Percentiles rank a stretch among this genome's conserved stretches.
These are phyloP conservation scores for Pseudocercospora cruenta DNA, from an alignment of 2,329 filamentous ascomycete genomes.

Conservation along the genomic window DNA sequence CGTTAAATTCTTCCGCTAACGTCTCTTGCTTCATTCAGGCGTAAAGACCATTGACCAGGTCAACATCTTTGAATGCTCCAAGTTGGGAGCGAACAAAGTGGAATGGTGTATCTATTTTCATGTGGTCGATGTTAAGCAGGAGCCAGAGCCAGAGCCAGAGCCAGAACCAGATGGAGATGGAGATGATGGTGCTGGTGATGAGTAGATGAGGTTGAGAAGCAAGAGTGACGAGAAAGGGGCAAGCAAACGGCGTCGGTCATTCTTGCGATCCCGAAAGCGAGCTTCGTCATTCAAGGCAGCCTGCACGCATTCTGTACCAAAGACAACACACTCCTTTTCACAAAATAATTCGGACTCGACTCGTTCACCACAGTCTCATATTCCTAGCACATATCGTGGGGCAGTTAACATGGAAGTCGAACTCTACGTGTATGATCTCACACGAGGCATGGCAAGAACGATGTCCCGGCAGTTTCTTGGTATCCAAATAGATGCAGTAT, in stretches of 20 bases:
- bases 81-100: not conserved
- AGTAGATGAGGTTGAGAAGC: not conserved
- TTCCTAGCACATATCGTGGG: not conserved
- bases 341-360: not conserved
- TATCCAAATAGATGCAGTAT: conserved; percentile 83
- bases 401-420: conserved; percentile 51
- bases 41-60: conserved; percentile 10
- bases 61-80: conserved; percentile 8
- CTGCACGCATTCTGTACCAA: not conserved
- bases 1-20: conserved; percentile 3
- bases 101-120: conserved; percentile 13
- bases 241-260: not conserved
- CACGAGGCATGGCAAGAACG: conserved; percentile 47
- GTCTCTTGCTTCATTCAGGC: not conserved
- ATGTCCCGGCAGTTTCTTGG: conserved; percentile 65
- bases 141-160: not conserved
- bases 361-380: not conserved
- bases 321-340: not conserved
- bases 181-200: not conserved
- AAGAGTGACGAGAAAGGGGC: not conserved
- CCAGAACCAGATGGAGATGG: not conserved
- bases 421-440: conserved; percentile 58
- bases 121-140: not conserved
- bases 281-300: not conserved
- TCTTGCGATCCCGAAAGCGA: not conserved